These are phyloP conservation scores for Yamadazyma trypodendri DNA, from an alignment of 1,139 yeast species.

Conservation along the genomic window DNA sequence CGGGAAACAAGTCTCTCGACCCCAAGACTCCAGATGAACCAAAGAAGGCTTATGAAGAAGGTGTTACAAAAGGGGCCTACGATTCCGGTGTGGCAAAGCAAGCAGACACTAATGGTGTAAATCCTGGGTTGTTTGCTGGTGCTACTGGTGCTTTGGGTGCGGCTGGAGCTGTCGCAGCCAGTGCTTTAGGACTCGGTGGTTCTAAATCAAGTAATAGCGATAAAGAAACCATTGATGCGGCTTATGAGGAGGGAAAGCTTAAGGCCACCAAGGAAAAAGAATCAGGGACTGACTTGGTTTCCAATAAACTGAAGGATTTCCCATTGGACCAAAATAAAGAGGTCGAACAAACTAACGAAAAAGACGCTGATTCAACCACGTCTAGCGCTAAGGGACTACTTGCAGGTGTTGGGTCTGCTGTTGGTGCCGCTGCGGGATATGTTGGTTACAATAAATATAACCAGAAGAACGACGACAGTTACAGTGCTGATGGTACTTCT, in stretches of 20 bases:
- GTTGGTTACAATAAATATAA: slow-evolving; percentile 16
- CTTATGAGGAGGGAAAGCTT: slow-evolving; percentile 20
- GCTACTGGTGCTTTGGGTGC: slow-evolving; percentile 17
- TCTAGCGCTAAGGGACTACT: slow-evolving; percentile 1
- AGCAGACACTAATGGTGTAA: slow-evolving; percentile 6
- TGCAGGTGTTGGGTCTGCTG: slow-evolving; percentile 18
- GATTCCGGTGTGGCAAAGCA: slow-evolving; percentile 15
- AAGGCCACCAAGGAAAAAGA: slow-evolving; percentile 11
- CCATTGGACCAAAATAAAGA: too few relatives aligned
- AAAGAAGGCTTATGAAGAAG: slow-evolving; percentile 17
- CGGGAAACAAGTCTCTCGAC: slow-evolving; percentile 12
- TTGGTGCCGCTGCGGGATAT: slow-evolving; percentile 26
- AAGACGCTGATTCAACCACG: neutral
- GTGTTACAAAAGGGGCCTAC: slow-evolving; percentile 20
- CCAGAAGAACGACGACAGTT: too few relatives aligned
- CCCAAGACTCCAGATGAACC: slow-evolving; percentile 13
- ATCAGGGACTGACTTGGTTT: neutral
- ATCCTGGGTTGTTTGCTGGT: slow-evolving; percentile 12
- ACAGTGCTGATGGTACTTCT: too few relatives aligned
- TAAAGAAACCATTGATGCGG: slow-evolving; percentile 7
- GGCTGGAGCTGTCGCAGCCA: slow-evolving; percentile 16
- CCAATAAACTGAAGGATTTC: slow-evolving; percentile 1
- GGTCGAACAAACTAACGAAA: neutral
- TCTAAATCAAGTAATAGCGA: neutral
- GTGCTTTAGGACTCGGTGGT: slow-evolving; percentile 14